Conservation (phyloP, 176 grass and related monocot genomes). For the Triticum monococcum region DNA sequence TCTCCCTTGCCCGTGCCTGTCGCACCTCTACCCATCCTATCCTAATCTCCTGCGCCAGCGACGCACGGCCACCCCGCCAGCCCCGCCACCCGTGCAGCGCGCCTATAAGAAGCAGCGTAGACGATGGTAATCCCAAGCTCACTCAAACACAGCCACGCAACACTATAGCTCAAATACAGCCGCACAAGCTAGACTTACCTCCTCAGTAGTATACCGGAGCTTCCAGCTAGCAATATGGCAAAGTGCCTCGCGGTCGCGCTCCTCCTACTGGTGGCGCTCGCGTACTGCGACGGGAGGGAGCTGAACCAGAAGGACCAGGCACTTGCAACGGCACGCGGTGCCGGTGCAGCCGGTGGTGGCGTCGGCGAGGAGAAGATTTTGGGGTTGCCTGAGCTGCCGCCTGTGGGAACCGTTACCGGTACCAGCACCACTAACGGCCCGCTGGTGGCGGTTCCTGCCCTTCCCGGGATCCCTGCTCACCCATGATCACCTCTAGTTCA, state of each 20-base stretch:
- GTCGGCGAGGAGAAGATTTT: not conserved
- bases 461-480: not conserved
- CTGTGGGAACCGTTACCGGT: not conserved
- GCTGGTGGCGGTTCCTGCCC: not conserved
- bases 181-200: not conserved
- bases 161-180: not conserved
- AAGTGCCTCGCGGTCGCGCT: not conserved
- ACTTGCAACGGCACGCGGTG: not conserved
- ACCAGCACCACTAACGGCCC: not conserved
- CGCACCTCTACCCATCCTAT: not conserved
- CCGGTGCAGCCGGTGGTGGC: not conserved
- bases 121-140: not conserved
- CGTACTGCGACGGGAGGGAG: not conserved
- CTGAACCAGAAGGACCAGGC: not conserved
- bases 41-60: not conserved
- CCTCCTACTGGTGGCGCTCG: not conserved
- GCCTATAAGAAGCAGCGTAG: not conserved
- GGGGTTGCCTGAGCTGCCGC: not conserved
- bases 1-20: too few species aligned
- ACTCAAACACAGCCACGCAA: not conserved
- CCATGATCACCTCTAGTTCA: not conserved
- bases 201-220: not conserved
- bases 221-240: not conserved
- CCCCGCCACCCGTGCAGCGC: not conserved
- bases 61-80: not conserved